Base-by-base conservation (phyloP, 495 filamentous ascomycete species). In the Daldinia grandis region DNA sequence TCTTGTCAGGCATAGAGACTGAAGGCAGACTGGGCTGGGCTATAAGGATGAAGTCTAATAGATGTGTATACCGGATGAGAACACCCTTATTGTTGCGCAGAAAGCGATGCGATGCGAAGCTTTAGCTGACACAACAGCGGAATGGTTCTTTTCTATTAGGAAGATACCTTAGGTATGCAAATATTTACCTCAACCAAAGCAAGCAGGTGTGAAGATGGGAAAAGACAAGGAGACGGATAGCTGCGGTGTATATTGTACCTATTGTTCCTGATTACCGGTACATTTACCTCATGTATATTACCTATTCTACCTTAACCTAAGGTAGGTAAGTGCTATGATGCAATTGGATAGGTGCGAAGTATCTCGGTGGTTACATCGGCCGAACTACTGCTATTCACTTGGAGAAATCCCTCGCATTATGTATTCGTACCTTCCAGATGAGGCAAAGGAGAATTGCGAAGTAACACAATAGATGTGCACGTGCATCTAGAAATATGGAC, bases 1-100 rank as follows among this genome's bases (percentile, higher is more conserved):
- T 91, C 57, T 84, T 76, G 76, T 86, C 85, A 0, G 84, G 81
- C 86, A 88, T 88, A 15, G 65, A 71, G 44, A 68, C 19, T 28
- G 3, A 40, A 9, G 4, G 24, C 17, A 50, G 33, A 8, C 0
- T 10, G 30, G 0, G 30, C 9, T 21, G 4, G 6, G 28, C n/a
- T 55, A 62, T 56, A 12, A 53, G 19, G 10, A 53, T 31, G 8
- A 17, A 10, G 14, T 12, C 6, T 50, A 24, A 10, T 55, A 31
- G 15, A 31, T 31, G 27, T 28, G 19, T n/a, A 54, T 14, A 25
- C 25, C 10, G 4, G 21, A 27, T 21, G 4, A 28, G 24, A 14
- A 28, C 6, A 14, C 25, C 5, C 10, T 51, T 51, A 6, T 51
- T 9, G 6, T 51, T 9, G 6, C 25, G 33, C 12, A 14, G 49